These are phyloP conservation scores for Solanum dulcamara DNA, from an alignment of 257 asterid genomes.

Conservation along the genomic window DNA sequence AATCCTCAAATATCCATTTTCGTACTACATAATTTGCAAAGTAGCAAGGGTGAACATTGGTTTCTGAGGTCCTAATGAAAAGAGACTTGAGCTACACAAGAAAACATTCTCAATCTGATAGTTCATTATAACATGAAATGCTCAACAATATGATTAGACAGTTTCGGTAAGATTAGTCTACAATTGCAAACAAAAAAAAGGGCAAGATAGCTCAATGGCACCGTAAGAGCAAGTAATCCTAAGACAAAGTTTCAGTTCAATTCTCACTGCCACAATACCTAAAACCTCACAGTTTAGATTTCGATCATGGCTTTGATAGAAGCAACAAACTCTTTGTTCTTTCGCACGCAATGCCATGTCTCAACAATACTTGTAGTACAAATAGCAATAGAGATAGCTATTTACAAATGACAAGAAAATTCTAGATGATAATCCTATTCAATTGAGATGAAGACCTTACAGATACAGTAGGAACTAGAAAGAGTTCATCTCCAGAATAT, in stretches of 20 bases:
- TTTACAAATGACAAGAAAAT: background rate
- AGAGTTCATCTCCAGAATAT: constrained; percentile 64
- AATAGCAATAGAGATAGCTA: background rate
- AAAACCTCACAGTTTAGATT: background rate
- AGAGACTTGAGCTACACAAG: background rate
- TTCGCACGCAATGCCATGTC: background rate
- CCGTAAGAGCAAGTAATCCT: background rate
- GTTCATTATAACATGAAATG: background rate
- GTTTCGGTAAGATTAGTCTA: background rate
- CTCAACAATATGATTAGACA: background rate
- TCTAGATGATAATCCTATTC: background rate
- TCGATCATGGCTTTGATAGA: background rate
- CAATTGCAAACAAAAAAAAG: background rate
- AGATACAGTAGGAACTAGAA: constrained; percentile 10
- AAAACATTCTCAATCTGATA: background rate
- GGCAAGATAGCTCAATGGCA: background rate
- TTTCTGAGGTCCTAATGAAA: background rate
- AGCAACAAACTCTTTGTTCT: background rate
- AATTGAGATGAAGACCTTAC: background rate
- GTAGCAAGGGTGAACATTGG: background rate
- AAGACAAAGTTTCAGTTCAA: background rate
- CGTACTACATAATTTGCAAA: background rate
- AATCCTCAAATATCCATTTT: background rate
- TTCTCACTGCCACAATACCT: background rate
- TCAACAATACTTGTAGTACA: background rate